Evolutionary conservation across 805 yeast species (phyloP).

Genomic region (Kazachstania taianensis): DNA sequence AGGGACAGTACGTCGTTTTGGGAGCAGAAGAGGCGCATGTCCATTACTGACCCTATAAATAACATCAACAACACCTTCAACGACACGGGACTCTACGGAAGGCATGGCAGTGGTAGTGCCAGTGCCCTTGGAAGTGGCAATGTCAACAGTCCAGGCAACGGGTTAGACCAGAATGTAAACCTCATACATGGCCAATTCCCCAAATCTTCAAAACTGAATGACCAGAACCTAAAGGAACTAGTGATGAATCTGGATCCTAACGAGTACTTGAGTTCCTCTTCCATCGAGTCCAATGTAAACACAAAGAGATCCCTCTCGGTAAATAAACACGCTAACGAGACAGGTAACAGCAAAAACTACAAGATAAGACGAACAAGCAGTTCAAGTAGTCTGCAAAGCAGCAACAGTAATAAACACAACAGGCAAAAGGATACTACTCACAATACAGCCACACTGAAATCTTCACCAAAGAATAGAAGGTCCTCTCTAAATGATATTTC

Average conservation of each 20-base stretch:
- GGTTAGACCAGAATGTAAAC: neutral
- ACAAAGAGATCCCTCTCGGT: slow-evolving; percentile 3
- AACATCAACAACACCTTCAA: slow-evolving; percentile 1
- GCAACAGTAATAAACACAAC: neutral
- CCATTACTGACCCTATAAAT: slow-evolving; percentile 21
- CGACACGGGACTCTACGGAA: neutral
- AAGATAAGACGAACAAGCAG: slow-evolving; percentile 19
- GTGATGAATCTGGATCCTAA: slow-evolving; percentile 22
- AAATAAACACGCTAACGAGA: slow-evolving; percentile 1
- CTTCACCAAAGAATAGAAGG: slow-evolving; percentile 14
- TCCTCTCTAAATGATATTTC: slow-evolving; percentile 22
- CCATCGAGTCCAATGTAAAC: slow-evolving; percentile 15
- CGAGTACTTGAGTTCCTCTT: slow-evolving; percentile 23
- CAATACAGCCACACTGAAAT: too few relatives aligned
- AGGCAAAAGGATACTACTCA: neutral
- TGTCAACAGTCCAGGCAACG: neutral
- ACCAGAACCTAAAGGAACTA: slow-evolving; percentile 28
- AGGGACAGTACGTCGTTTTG: slow-evolving; percentile 28
- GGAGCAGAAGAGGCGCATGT: slow-evolving; percentile 34
- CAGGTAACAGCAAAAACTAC: slow-evolving; percentile 1
- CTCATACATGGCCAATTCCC: slow-evolving; percentile 3
- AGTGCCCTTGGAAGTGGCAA: neutral
- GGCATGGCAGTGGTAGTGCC: slow-evolving; percentile 1
- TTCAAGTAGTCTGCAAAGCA: slow-evolving; percentile 16
- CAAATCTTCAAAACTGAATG: slow-evolving; percentile 26